These are phyloP conservation scores for Colletotrichum destructivum DNA, from an alignment of 2,329 filamentous ascomycete species.

Conservation along the genomic window DNA sequence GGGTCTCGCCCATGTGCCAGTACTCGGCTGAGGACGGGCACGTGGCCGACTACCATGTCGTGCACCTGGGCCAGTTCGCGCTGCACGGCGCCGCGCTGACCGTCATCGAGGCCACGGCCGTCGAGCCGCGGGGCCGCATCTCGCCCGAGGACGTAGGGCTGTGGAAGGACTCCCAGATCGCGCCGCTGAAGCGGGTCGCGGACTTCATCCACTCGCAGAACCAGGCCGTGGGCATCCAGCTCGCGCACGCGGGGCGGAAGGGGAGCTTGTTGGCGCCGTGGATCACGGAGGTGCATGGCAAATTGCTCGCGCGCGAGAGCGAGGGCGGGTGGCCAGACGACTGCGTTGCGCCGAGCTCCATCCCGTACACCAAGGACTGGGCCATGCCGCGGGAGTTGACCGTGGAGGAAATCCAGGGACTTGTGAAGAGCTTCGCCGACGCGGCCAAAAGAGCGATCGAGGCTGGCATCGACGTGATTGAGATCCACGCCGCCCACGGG, in stretches of 20 bases:
- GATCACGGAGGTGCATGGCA: conserved; percentile 67
- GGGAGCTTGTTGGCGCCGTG: conserved; percentile 75
- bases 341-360: conserved; percentile 65
- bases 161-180: conserved; percentile 89
- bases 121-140: conserved; percentile 84
- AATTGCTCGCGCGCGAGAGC: conserved; percentile 67
- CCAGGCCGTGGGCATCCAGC: conserved; percentile 84
- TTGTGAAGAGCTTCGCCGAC: conserved; percentile 75
- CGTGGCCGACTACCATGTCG: conserved; percentile 84
- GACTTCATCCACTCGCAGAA: conserved; percentile 87
- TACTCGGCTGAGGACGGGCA: conserved; percentile 75
- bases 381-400: conserved; percentile 78
- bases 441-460: conserved; percentile 73
- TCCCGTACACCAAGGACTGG: conserved; percentile 74
- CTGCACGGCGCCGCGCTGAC: conserved; percentile 81
- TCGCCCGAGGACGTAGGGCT: conserved; percentile 84
- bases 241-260: conserved; percentile 85
- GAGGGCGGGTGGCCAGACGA: conserved; percentile 71
- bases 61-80: conserved; percentile 85
- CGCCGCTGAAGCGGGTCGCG: conserved; percentile 76
- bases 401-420: conserved; percentile 74
- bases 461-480: conserved; percentile 83
- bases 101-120: conserved; percentile 84
- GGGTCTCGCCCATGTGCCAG: conserved; percentile 74
- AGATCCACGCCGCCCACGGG: conserved; percentile 76